These are phyloP conservation scores for Nissolia schottii DNA, from an alignment of 306 rosid species.

Conservation along the genomic window DNA sequence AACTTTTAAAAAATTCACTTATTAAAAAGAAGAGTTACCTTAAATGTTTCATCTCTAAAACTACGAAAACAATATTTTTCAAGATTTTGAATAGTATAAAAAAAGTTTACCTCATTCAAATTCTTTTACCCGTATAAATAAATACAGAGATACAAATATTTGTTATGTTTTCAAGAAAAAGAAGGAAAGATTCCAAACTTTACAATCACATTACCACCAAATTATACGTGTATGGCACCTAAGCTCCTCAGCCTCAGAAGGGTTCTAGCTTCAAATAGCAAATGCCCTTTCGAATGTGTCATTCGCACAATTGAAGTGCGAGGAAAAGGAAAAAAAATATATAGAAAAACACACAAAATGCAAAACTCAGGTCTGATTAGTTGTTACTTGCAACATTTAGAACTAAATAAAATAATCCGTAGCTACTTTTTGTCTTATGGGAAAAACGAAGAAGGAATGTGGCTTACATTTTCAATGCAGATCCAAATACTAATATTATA, in stretches of 20 bases:
- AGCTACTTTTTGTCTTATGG: slow-evolving; percentile 23
- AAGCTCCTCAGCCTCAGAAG: background rate
- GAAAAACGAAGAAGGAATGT: slow-evolving; percentile 40
- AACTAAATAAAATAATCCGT: background rate
- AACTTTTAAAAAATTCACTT: no score
- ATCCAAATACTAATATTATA: slow-evolving; percentile 39
- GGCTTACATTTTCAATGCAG: slow-evolving; percentile 74
- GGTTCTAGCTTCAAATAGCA: background rate
- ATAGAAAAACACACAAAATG: background rate
- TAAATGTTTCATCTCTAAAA: no score
- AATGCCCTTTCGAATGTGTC: background rate
- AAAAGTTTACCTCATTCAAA: background rate
- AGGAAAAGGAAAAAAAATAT: background rate
- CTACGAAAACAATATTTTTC: no score
- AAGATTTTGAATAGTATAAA: no score
- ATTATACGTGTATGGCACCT: background rate
- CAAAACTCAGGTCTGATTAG: background rate
- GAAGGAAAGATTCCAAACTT: slow-evolving; percentile 10
- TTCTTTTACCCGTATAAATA: background rate
- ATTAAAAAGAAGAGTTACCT: no score
- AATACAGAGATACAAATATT: background rate
- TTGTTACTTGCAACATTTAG: background rate
- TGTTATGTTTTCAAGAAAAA: background rate
- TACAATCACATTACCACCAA: background rate
- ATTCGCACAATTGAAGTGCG: background rate